Evolutionary conservation across 2,329 filamentous ascomycete genomes (phyloP), one percentile per base, ranked within the genome.

Genomic region (Colletotrichum karsti): DNA sequence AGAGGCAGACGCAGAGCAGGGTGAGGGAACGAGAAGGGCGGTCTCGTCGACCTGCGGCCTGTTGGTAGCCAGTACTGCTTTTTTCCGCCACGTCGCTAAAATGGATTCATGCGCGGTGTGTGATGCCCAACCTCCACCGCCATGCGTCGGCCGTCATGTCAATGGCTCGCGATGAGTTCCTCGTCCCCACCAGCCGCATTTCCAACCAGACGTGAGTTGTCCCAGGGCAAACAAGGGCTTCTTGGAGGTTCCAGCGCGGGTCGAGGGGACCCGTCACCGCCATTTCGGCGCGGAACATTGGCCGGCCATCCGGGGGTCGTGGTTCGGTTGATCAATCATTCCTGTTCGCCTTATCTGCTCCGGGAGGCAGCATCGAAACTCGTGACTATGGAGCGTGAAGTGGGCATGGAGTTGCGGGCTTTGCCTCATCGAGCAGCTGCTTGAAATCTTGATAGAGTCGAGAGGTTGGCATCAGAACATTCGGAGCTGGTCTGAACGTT

Each of bases 71-170:
- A 33, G 39, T 51, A 18, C 42, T 53, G 57, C 18, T 58, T 58
- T 33, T 63, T 64, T 65, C 55, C 65, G 65, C 60, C 65, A 68
- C 65, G 60, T 68, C 65, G 65, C 60, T 54, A 46, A 39, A 33
- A 68, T 59, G 60, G 60, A 64, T 33, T 66, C 65, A 68, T 68
- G 60, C 65, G 65, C 53, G 60, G 61, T 64, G 53, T 68, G 51
- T 59, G 65, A 68, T 68, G 65, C 65, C 65, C 65, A 68, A 68
- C 65, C 65, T 68, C 65, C 65, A 68, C 65, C 60, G 65, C 65
- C 65, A 68, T 68, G 65, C 65, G 65, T 68, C 65, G 46, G 46
- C 65, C 30, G 26, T 62, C 59, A 53, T 53, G 53, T 57, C 28
- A 67, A 67, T 67, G 64, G 64, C 35, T n/a, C 44, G 59, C 60